Conservation (phyloP, 306 rosid genomes). For the Quillaja saponaria region DNA sequence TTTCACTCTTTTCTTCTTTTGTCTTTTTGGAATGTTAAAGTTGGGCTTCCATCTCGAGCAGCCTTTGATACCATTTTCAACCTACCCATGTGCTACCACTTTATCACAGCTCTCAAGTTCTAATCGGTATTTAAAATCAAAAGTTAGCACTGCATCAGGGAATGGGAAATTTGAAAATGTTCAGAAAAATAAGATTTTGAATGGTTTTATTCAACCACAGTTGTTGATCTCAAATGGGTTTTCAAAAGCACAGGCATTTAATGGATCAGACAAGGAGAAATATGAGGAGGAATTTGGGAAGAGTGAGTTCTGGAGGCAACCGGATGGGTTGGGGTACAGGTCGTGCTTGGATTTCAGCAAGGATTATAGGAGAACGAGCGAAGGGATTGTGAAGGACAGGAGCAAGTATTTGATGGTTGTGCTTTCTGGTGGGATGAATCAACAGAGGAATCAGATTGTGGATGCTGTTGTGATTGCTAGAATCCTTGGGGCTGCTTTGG, state of each 20-base stretch:
- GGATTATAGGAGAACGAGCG: conserved; percentile 58
- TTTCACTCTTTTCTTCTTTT: conserved; percentile 55
- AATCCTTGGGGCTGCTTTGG: conserved; percentile 92
- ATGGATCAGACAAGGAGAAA: conserved; percentile 21
- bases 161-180: conserved; percentile 10
- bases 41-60: conserved; percentile 45
- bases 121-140: conserved; percentile 28
- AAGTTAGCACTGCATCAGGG: conserved; percentile 24
- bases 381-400: conserved; percentile 48
- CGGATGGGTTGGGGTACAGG: conserved; percentile 78
- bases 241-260: conserved; percentile 34
- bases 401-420: conserved; percentile 80
- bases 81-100: conserved; percentile 54
- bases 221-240: conserved; percentile 36
- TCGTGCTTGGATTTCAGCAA: conserved; percentile 68
- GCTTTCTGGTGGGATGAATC: conserved; percentile 97
- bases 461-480: conserved; percentile 98
- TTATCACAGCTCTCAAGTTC: conserved; percentile 36
- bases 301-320: conserved; percentile 81
- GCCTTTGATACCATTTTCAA: conserved; percentile 43
- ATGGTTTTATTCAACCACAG: conserved; percentile 3
- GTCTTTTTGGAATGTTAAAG: conserved; percentile 64
- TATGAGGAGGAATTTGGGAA: conserved; percentile 21
- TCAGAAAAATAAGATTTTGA: conserved; percentile 28
- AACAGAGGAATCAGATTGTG: conserved; percentile 96